Evolutionary conservation across 2,329 filamentous ascomycete genomes (phyloP).

Genomic region (Microcyclospora tardicrescens): DNA sequence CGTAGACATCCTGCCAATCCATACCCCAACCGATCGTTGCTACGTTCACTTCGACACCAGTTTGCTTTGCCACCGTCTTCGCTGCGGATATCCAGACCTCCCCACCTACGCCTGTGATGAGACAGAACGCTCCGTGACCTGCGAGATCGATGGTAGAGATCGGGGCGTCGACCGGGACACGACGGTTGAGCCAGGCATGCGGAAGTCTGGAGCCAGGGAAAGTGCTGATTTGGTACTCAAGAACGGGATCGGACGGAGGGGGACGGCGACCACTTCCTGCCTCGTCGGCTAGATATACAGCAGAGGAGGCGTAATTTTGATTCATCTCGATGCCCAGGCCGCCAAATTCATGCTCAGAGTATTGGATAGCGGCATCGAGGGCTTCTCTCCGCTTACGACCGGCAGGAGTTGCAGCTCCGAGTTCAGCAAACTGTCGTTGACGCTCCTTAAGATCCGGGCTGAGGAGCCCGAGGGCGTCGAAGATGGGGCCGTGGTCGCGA

Average conservation of each 20-base stretch:
- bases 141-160: constrained; percentile 49
- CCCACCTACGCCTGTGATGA: constrained; percentile 40
- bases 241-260: constrained; percentile 12
- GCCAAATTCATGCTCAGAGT: constrained; percentile 32
- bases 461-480: constrained; percentile 19
- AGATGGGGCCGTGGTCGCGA: constrained; percentile 34
- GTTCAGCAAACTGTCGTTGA: constrained; percentile 16
- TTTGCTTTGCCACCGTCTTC: constrained; percentile 20
- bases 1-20: constrained; percentile 51
- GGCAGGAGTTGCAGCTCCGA: constrained; percentile 14
- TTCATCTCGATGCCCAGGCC: constrained; percentile 48
- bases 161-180: constrained; percentile 28
- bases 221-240: constrained; percentile 27
- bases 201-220: constrained; percentile 48
- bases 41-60: constrained; percentile 36
- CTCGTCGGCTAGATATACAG: constrained; percentile 21
- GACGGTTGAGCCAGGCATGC: constrained; percentile 49
- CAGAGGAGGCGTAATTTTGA: constrained; percentile 39
- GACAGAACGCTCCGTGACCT: constrained; percentile 39
- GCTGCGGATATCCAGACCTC: constrained; percentile 42
- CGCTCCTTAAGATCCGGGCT: constrained; percentile 16
- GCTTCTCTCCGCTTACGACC: constrained; percentile 27
- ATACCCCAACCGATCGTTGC: constrained; percentile 45
- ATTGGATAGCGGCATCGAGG: constrained; percentile 16
- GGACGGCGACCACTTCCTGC: constrained; percentile 8